phyloP scores from a whole-genome alignment of 495 filamentous ascomycete genomes.

The Talaromyces wortmannii region DNA sequence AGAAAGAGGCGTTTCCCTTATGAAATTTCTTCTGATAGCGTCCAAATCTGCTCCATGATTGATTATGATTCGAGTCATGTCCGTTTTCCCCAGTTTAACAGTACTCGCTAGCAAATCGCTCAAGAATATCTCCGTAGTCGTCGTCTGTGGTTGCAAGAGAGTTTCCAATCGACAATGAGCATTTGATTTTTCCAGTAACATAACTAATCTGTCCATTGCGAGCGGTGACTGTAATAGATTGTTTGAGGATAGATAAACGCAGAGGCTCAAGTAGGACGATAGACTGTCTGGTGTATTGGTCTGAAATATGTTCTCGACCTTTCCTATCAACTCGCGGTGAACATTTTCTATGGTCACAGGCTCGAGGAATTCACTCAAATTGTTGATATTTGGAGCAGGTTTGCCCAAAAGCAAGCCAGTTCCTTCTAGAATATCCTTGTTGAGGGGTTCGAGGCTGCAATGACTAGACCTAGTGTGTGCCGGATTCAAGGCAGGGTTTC shows the following conservation, averaged over 20 bases:
- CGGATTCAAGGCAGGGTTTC: neutral
- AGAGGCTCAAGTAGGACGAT: neutral
- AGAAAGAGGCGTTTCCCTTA: constrained; percentile 6
- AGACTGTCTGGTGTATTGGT: neutral
- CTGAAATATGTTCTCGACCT: neutral
- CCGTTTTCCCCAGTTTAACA: neutral
- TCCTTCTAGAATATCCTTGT: neutral
- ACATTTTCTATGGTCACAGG: neutral
- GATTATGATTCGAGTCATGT: neutral
- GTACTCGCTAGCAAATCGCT: neutral
- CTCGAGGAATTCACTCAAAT: neutral
- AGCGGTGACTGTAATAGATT: neutral
- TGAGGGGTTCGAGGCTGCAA: neutral
- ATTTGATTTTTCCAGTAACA: neutral
- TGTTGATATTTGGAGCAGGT: neutral
- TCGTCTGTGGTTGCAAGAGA: neutral
- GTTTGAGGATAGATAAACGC: neutral
- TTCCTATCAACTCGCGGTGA: neutral
- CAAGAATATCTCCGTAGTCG: neutral
- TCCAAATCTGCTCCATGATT: constrained; percentile 10
- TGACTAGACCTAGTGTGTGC: neutral
- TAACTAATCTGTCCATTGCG: neutral
- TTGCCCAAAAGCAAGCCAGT: neutral
- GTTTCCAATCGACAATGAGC: neutral
- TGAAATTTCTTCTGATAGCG: neutral